Evolutionary conservation across 108 stramenopile genomes (phyloP).

Genomic region (Conticribra guillardii): DNA sequence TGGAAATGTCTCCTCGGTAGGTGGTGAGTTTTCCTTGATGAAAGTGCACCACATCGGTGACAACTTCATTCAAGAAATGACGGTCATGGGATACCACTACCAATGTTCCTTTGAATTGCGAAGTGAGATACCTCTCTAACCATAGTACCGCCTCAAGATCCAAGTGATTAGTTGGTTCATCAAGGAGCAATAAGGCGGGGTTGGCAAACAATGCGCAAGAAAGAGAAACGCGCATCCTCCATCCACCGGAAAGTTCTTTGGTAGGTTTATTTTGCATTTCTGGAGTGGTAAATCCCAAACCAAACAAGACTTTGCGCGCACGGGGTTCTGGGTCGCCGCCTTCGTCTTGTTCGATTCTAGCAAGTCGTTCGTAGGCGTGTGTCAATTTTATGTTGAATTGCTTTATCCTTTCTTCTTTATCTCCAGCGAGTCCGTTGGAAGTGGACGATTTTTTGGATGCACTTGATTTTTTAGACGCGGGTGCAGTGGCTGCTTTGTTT

Average conservation of each 20-base stretch:
- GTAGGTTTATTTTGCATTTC: slow-evolving; percentile 89
- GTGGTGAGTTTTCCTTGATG: slow-evolving; percentile 72
- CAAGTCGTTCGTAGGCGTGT: slow-evolving; percentile 60
- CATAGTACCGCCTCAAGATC: slow-evolving; percentile 60
- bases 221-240: slow-evolving; percentile 95
- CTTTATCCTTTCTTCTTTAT: slow-evolving; percentile 47
- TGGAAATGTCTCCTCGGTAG: slow-evolving; percentile 89
- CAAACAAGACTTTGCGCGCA: slow-evolving; percentile 72
- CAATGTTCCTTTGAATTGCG: slow-evolving; percentile 75
- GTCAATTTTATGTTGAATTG: slow-evolving; percentile 49
- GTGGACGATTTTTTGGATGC: slow-evolving; percentile 11
- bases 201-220: slow-evolving; percentile 91
- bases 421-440: no score
- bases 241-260: slow-evolving; percentile 84
- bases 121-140: slow-evolving; percentile 88
- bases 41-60: slow-evolving; percentile 92
- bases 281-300: slow-evolving; percentile 81
- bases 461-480: slow-evolving; percentile 19
- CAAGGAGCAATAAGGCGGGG: slow-evolving; percentile 77
- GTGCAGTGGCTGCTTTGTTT: slow-evolving; percentile 17
- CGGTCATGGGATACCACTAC: slow-evolving; percentile 94
- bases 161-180: slow-evolving; percentile 56
- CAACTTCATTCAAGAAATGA: slow-evolving; percentile 87
- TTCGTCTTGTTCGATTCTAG: slow-evolving; percentile 69
- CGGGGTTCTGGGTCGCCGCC: slow-evolving; percentile 65